phyloP scores from a whole-genome alignment of 352 stramenopile species.

The Phytopythium vexans region DNA sequence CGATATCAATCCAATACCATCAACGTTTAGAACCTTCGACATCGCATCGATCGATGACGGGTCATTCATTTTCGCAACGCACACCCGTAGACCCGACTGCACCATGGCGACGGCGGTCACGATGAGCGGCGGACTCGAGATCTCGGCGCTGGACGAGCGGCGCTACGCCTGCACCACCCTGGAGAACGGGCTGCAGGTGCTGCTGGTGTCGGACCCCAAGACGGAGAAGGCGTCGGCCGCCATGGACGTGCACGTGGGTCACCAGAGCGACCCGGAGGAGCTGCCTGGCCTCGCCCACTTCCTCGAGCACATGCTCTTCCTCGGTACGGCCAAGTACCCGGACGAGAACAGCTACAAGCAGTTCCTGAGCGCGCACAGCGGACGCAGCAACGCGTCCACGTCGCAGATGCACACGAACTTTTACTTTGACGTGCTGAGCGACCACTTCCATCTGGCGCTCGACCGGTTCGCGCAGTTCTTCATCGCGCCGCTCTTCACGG shows the following conservation, averaged over 20 bases:
- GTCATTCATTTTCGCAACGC: no score
- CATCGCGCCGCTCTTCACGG: slow-evolving; percentile 92
- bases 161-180: slow-evolving; percentile 53
- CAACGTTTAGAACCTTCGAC: no score
- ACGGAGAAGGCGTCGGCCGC: slow-evolving; percentile 91
- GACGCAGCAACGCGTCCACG: slow-evolving; percentile 95
- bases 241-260: slow-evolving; percentile 95
- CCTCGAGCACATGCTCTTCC: slow-evolving; percentile 97
- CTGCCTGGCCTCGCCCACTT: slow-evolving; percentile 91
- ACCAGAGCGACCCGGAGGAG: slow-evolving; percentile 86
- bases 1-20: no score
- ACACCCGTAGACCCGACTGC: not conserved
- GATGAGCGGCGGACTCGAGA: slow-evolving; percentile 44
- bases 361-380: slow-evolving; percentile 93
- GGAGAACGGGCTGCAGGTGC: slow-evolving; percentile 53
- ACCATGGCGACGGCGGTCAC: slow-evolving; percentile 32
- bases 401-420: slow-evolving; percentile 96
- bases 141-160: slow-evolving; percentile 64
- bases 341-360: slow-evolving; percentile 94
- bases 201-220: slow-evolving; percentile 90
- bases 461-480: slow-evolving; percentile 98
- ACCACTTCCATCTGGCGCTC: slow-evolving; percentile 80
- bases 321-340: slow-evolving; percentile 95
- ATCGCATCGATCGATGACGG: no score
- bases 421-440: slow-evolving; percentile 94